These are phyloP conservation scores for Wilcoxina mikolae DNA, from an alignment of 495 filamentous ascomycete genomes.

Conservation along the genomic window DNA sequence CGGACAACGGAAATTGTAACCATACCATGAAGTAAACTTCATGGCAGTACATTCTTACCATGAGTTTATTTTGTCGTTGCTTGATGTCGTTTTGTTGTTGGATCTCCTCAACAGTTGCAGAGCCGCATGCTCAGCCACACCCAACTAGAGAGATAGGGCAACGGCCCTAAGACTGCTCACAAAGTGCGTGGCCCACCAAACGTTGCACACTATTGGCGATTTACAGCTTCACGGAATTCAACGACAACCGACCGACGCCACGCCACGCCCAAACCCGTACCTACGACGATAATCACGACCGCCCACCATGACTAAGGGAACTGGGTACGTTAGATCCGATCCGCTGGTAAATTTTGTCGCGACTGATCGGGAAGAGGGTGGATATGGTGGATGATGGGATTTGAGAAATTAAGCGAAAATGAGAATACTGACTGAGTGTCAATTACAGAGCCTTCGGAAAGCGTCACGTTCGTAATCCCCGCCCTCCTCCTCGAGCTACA, in stretches of 20 bases:
- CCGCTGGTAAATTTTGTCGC: not conserved
- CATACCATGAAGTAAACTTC: too few relatives aligned
- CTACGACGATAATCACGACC: slow-evolving; percentile 7
- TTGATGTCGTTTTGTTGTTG: too few relatives aligned
- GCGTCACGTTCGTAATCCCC: slow-evolving; percentile 25
- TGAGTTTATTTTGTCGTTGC: too few relatives aligned
- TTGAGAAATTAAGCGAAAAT: slow-evolving; percentile 4
- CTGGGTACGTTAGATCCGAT: slow-evolving; percentile 22
- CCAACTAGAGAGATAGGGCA: too few relatives aligned
- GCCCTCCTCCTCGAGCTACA: slow-evolving; percentile 7
- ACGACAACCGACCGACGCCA: slow-evolving; percentile 16
- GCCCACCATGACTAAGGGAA: slow-evolving; percentile 27
- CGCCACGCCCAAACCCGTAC: slow-evolving; percentile 5
- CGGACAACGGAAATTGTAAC: too few relatives aligned
- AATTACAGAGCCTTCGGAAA: slow-evolving; percentile 28
- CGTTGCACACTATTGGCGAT: too few relatives aligned
- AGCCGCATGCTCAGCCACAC: too few relatives aligned
- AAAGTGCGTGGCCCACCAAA: too few relatives aligned
- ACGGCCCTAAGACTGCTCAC: too few relatives aligned
- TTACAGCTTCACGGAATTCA: too few relatives aligned
- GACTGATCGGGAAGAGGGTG: not conserved
- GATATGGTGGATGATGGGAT: not conserved
- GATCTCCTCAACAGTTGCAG: too few relatives aligned
- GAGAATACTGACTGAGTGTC: not conserved
- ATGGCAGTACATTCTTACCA: too few relatives aligned